A percentile compares a stretch with the other conserved stretches of the same genome.
Conservation (phyloP, 345 rosid genomes). For the Theobroma cacao region DNA sequence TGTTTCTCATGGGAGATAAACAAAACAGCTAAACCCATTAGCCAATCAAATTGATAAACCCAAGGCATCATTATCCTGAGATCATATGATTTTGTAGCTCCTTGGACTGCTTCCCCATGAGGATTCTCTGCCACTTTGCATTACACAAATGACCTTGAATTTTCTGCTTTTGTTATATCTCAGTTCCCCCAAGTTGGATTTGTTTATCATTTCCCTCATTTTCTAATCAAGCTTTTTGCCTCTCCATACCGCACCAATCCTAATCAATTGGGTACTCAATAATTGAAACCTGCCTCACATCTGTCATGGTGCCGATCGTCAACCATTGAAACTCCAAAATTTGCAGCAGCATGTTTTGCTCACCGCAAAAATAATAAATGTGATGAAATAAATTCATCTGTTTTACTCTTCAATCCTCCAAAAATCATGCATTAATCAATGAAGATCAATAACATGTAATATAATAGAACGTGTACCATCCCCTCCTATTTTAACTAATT, state of each 20-base stretch:
- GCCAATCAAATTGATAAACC: neutral
- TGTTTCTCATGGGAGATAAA: constrained; percentile 10
- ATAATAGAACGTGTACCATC: neutral
- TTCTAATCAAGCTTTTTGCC: constrained; percentile 1
- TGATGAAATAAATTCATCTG: neutral
- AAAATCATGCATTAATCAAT: neutral
- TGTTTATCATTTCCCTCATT: constrained; percentile 8
- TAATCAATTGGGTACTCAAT: constrained; percentile 26
- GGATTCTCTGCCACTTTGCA: constrained; percentile 17
- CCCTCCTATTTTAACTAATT: neutral
- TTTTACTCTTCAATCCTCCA: neutral
- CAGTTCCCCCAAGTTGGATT: constrained; percentile 16
- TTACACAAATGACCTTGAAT: constrained; percentile 12
- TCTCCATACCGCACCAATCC: constrained; percentile 7
- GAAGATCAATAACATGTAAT: neutral
- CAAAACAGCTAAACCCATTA: constrained; percentile 4
- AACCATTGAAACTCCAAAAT: neutral
- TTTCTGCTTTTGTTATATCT: neutral
- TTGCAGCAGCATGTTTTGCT: neutral
- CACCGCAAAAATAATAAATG: neutral
- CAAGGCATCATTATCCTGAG: constrained; percentile 22
- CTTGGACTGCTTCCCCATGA: constrained; percentile 22
- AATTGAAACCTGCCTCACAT: constrained; percentile 27
- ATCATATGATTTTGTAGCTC: constrained; percentile 17
- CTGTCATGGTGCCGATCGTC: constrained; percentile 12